Evolutionary conservation across 1,284 basidiomycete species (phyloP), one percentile per base, ranked within the genome.

Genomic region (Heterobasidion irregulare): DNA sequence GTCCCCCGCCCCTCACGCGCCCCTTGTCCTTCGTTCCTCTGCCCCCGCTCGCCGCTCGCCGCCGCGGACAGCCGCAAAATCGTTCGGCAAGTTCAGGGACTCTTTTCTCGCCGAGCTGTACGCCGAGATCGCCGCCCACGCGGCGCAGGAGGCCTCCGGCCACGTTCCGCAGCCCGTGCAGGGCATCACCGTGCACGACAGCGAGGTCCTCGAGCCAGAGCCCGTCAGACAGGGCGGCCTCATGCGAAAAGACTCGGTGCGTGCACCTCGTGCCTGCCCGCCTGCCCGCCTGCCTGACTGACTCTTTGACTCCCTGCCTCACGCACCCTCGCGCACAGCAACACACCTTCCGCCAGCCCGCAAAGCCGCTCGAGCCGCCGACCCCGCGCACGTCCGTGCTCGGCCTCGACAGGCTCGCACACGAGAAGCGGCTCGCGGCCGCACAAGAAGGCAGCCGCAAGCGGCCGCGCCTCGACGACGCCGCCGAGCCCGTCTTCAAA

Each of bases 41-140:
- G n/a, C 58, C 47, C 45, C 57, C 56, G 19, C 56, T 19, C 12
- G 8, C 18, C 19, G 33, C 15, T 18, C 15, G 26, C 26, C 26
- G 26, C 26, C 26, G 2, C 2, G 26, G 2, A 26, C 26, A 84
- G 92, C 92, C 61, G 86, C 90, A 50, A 80, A 78, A 56, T 76
- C 85, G 34, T 96, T 96, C 72, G 92, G 92, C 67, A 89, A 92
- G 73, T 94, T 95, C 66, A 78, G 87, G 64, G 83, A 77, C 58
- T 73, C 77, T 15, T 79, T 83, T 56, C 73, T 87, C 19, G 65
- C 77, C 34, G 78, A 83, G 32, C 70, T 88, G 2, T 80, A 82
- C 67, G 71, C 72, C 57, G 75, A 79, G 57, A 80, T 81, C 54
- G 62, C 84, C 64, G 78, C 81, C 56, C 84, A 90, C 73, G 73